Base-by-base conservation (phyloP, 805 yeast species). In the Kluyveromyces aestuarii region DNA sequence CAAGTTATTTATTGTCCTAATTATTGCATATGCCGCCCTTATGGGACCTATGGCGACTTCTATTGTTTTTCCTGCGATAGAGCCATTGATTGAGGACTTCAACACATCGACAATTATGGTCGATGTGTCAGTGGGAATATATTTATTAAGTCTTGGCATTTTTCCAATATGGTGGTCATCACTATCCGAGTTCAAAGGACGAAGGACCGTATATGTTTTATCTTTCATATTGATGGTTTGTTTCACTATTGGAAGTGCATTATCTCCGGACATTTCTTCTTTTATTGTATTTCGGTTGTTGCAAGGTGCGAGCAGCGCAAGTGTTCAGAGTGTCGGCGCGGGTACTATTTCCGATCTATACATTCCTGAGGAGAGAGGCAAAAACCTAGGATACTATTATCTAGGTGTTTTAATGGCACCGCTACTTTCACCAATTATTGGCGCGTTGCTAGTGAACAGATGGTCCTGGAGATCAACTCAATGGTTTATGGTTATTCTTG, bases 381-480 rank as follows among this genome's bases (percentile, higher is more conserved):
- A 74, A 6, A 90, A 90, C 2, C 76, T 87, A 80, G 95, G 96
- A 0, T 70, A 79, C 44, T 87, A 77, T 57, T 88, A 87, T 60
- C 68, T 88, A 44, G 96, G 96, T 0, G 85, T 91, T 0, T 71
- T 88, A 41, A 73, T 81, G 57, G 95, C 93, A 0, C 96, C 95
- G 0, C 71, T 88, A 45, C 53, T 85, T 3, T 81, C 90, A 13
- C 96, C 96, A 2, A 82, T 87, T 21, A 62, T 81, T 46, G 95
- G 96, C 45, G 91, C 96, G 51, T 80, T 81, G 1, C 74, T 88
- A 27, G 76, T 84, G 7, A 70, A 75, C 40, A 72, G 73, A 10
- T 84, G 88, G 82, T 87, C 88, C 8, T 88, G 96, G 95, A 72
- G 95, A 61, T 86, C 91, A 2, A 85, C 96, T 2, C 93, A 85